Evolutionary conservation across 306 rosid species (phyloP), one percentile per base, ranked within the genome.

Genomic region (Inga oerstediana): DNA sequence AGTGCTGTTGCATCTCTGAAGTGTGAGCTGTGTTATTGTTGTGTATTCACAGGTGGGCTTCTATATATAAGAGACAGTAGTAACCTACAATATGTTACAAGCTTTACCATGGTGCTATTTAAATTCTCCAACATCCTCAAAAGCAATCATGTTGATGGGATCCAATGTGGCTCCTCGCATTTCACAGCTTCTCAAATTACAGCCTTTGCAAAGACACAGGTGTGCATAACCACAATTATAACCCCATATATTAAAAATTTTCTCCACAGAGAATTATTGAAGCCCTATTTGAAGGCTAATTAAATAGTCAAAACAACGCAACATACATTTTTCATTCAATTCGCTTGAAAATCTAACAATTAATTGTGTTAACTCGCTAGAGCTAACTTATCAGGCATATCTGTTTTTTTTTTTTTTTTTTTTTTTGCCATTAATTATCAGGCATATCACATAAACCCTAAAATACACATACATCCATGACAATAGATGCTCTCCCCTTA

Each of bases 171-270:
- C 77, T 89, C 94, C 11, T 52, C 81, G 4, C 74, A 77, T 82
- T 91, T 93, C 83, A 49, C 96, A 4, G 72, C 91, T 27, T 84
- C 91, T 24, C 84, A 88, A 78, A 92, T 93, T 74, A 87, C 80
- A 84, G 80, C 84, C 84, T 93, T 93, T 22, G 96, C 96, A 0
- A 93, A 89, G 85, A 78, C 94, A 72, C 98, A 92, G 94, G 98
- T 93, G 94, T 91, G 65, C 66, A 32, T 22, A 22, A 30, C 11
- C 48, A 82, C 59, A 68, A n/a, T 52, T 54, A 43, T 74, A 20
- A 41, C 4, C 19, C 32, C 17, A 49, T 30, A 49, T 30, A 17
- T 14, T 15, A 24, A 17, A 64, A 48, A 27, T 0, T 64, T 35
- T 74, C 66, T 71, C 66, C 27, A 52, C 12, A 2, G 72, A n/a